These are phyloP conservation scores for Vaccinium darrowii DNA, from an alignment of 148 eudicot genomes.

Conservation along the genomic window DNA sequence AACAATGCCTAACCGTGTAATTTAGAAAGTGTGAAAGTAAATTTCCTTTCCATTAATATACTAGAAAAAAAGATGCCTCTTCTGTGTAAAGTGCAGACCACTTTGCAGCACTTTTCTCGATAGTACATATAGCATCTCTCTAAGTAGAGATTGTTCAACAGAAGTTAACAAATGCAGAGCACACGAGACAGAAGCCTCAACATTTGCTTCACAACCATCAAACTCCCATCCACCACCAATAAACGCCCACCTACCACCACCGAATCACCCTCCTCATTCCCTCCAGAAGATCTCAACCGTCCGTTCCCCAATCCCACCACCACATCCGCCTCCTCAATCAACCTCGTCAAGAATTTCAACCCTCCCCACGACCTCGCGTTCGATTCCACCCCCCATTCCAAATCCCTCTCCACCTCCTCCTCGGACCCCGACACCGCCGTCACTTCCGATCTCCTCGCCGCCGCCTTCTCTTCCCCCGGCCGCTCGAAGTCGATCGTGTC, in stretches of 20 bases:
- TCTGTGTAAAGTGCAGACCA: too few relatives aligned
- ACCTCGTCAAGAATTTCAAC: conserved; percentile 52
- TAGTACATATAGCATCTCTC: neutral
- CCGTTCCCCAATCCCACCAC: conserved; percentile 9
- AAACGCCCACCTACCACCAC: conserved; percentile 1
- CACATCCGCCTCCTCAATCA: conserved; percentile 1
- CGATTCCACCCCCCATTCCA: conserved; percentile 14
- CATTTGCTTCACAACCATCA: conserved; percentile 56
- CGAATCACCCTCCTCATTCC: neutral
- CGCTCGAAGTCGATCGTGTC: conserved; percentile 69
- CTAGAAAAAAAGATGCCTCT: too few relatives aligned
- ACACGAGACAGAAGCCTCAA: conserved; percentile 46
- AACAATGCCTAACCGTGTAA: too few relatives aligned
- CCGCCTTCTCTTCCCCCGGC: conserved; percentile 88
- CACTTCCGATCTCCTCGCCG: conserved; percentile 52
- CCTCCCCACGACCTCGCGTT: conserved; percentile 38
- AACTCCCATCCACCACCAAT: conserved; percentile 22
- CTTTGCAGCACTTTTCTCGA: too few relatives aligned
- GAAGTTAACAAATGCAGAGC: conserved; percentile 37
- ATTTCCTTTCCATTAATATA: too few relatives aligned
- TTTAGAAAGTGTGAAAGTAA: too few relatives aligned
- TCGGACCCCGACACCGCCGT: conserved; percentile 26
- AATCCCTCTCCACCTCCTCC: conserved; percentile 11
- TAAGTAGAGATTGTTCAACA: too few relatives aligned
- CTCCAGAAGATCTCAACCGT: conserved; percentile 26